These are phyloP conservation scores for Adansonia gregorii DNA, from an alignment of 441 rosid species.

Conservation along the genomic window DNA sequence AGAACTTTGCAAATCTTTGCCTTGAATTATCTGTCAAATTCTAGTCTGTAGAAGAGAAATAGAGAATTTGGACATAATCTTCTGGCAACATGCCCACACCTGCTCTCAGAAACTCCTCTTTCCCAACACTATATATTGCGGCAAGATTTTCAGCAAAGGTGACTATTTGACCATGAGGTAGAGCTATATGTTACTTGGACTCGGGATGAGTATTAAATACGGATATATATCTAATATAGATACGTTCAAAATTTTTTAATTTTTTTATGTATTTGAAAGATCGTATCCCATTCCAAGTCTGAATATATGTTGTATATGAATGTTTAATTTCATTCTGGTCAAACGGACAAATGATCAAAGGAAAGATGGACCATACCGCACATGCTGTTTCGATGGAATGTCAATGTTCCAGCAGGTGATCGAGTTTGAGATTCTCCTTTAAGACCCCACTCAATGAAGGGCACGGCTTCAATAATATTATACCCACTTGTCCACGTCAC, in stretches of 20 bases:
- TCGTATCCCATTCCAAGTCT: not conserved
- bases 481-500: conserved; percentile 79
- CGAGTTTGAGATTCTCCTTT: conserved; percentile 39
- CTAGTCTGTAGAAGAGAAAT: not conserved
- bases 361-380: conserved; percentile 52
- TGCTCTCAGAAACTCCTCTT: not conserved
- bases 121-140: not conserved
- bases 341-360: no score
- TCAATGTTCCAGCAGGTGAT: conserved; percentile 67
- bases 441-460: conserved; percentile 60
- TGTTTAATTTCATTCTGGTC: not conserved
- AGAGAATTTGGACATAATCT: not conserved
- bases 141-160: not conserved
- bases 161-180: no score
- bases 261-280: not conserved
- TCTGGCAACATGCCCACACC: not conserved
- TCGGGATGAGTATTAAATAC: no score
- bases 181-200: no score
- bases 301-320: not conserved
- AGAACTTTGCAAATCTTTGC: not conserved
- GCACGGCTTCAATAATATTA: conserved; percentile 52
- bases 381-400: conserved; percentile 59
- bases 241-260: no score
- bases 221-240: no score
- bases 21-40: not conserved